These are phyloP conservation scores for Xylariaceae sp. DNA, from an alignment of 2,329 filamentous ascomycete genomes.

Conservation along the genomic window DNA sequence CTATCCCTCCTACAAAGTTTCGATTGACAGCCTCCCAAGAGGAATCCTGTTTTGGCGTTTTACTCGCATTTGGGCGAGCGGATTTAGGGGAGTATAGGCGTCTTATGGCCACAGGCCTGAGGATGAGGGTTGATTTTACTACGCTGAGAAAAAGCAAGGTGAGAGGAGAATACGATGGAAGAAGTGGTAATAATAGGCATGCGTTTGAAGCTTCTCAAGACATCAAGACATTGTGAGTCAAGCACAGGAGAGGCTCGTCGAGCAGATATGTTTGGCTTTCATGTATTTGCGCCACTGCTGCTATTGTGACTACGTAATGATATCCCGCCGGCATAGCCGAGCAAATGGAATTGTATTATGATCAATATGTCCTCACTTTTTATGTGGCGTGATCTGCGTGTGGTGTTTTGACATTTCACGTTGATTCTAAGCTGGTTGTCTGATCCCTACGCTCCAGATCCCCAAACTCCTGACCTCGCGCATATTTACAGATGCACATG, in stretches of 20 bases:
- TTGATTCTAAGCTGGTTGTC: too few relatives aligned
- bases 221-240: conserved; percentile 1
- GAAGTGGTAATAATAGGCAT: conserved; percentile 21
- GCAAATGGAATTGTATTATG: conserved; percentile 34
- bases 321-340: conserved; percentile 45
- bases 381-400: conserved; percentile 30
- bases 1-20: conserved; percentile 1
- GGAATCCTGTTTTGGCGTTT: conserved; percentile 14
- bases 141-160: conserved; percentile 9
- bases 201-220: conserved; percentile 16
- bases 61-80: not conserved
- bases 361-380: not conserved
- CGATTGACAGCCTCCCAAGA: not conserved
- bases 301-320: conserved; percentile 38
- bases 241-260: conserved; percentile 6
- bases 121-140: conserved; percentile 4
- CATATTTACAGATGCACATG: too few relatives aligned
- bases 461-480: too few relatives aligned
- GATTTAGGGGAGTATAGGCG: conserved; percentile 3
- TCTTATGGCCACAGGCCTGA: conserved; percentile 6
- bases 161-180: conserved; percentile 3
- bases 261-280: conserved; percentile 4
- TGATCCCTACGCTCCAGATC: too few relatives aligned
- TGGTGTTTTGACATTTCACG: too few relatives aligned
- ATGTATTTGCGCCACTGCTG: conserved; percentile 28